Evolutionary conservation across 2,329 filamentous ascomycete species (phyloP).

Genomic region (Fusarium tanahbumbuense): DNA sequence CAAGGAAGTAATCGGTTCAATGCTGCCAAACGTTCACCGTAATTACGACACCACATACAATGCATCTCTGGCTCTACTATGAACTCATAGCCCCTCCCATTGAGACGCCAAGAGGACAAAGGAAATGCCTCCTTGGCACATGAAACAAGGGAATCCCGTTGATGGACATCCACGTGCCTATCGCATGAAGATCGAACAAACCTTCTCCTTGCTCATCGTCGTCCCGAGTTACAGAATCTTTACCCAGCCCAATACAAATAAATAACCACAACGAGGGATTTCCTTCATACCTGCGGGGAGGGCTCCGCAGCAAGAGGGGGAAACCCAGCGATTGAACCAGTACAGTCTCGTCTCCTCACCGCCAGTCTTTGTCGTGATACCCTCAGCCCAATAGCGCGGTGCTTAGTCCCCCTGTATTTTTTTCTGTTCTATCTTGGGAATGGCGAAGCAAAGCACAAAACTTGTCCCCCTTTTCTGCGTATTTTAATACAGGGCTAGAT

Average conservation of each 20-base stretch:
- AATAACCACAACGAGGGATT: constrained; percentile 28
- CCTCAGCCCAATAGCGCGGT: constrained; percentile 38
- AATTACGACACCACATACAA: neutral
- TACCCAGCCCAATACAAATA: constrained; percentile 26
- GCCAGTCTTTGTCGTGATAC: constrained; percentile 39
- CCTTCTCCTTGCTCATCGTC: constrained; percentile 24
- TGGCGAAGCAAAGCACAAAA: constrained; percentile 35
- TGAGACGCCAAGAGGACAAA: constrained; percentile 28
- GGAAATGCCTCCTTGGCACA: constrained; percentile 15
- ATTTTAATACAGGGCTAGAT: constrained; percentile 11
- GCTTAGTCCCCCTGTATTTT: constrained; percentile 24
- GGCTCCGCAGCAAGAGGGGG: constrained; percentile 25
- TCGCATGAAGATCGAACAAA: constrained; percentile 12
- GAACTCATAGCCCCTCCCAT: constrained; percentile 25
- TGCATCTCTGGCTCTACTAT: neutral
- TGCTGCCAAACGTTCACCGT: neutral
- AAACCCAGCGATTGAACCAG: neutral
- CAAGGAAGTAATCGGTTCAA: neutral
- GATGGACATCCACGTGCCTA: constrained; percentile 21
- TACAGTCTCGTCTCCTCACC: constrained; percentile 30
- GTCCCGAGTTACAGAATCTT: constrained; percentile 37
- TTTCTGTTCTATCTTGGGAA: constrained; percentile 38
- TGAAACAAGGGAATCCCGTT: constrained; percentile 30
- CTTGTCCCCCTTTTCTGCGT: neutral
- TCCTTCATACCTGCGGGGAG: constrained; percentile 31